Percentiles rank a stretch among this genome's conserved stretches.
phyloP scores from a whole-genome alignment of 371 early-diverging fungal genomes.

The Circinella umbellata region DNA sequence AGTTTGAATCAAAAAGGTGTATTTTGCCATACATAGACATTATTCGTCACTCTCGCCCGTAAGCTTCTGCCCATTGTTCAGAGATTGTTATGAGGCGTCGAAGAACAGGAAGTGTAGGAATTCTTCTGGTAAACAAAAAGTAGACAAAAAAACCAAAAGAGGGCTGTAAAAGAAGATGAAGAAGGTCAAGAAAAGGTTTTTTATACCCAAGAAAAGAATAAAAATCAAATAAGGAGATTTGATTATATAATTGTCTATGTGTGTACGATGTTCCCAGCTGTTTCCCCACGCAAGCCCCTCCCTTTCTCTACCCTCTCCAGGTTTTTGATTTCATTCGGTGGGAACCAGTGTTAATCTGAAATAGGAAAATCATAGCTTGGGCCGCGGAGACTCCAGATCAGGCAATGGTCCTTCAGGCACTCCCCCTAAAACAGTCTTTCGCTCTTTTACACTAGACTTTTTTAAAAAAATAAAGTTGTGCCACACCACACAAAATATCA shows the following conservation, averaged over 20 bases:
- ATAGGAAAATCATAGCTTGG: not conserved
- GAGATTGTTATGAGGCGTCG: not conserved
- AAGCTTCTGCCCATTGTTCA: slow-evolving; percentile 1
- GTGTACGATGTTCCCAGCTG: not conserved
- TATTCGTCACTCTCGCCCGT: slow-evolving; percentile 24
- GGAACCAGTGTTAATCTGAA: not conserved
- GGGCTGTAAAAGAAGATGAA: slow-evolving; percentile 5
- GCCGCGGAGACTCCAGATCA: slow-evolving; percentile 3
- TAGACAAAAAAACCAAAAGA: slow-evolving; percentile 12
- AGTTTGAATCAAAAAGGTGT: not conserved
- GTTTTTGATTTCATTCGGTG: slow-evolving; percentile 13
- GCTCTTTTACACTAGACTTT: no score
- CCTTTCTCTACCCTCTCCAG: not conserved
- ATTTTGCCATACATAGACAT: slow-evolving; percentile 39
- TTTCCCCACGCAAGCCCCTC: slow-evolving; percentile 17
- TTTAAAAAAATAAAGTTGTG: not conserved
- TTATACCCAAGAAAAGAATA: slow-evolving; percentile 15
- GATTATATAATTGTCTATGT: slow-evolving; percentile 8
- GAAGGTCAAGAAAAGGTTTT: slow-evolving; percentile 1
- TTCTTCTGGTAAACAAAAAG: not conserved
- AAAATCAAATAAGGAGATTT: slow-evolving; percentile 7
- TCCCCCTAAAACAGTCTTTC: not conserved
- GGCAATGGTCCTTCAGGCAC: not conserved
- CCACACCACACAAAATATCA: not conserved
- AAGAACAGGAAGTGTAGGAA: not conserved